Percentiles rank a stretch among this genome's conserved stretches.
phyloP scores from a whole-genome alignment of 2,329 filamentous ascomycete species.

The Cadophora malorum region DNA sequence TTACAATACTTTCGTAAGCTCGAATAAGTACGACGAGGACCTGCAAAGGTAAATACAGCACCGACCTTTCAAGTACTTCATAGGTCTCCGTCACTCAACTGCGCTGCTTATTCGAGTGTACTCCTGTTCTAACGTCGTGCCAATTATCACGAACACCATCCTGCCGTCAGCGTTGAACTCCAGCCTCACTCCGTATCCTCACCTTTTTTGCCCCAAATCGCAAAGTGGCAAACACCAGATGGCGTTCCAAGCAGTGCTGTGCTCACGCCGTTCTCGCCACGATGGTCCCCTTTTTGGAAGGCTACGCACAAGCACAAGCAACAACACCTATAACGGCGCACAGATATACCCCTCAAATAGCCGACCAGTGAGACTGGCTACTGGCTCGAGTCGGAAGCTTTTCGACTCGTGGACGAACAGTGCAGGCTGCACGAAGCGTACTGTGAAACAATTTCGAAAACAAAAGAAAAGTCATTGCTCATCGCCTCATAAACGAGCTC shows the following conservation, averaged over 20 bases:
- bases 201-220: not conserved
- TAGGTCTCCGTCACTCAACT: too few relatives aligned
- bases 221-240: not conserved
- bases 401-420: not conserved
- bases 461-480: not conserved
- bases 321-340: constrained; percentile 8
- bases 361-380: not conserved
- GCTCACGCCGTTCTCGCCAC: constrained; percentile 5
- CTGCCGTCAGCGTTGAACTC: not conserved
- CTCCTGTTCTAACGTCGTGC: too few relatives aligned
- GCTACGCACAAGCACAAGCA: not conserved
- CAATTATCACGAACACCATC: too few relatives aligned
- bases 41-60: too few relatives aligned
- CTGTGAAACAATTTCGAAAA: not conserved
- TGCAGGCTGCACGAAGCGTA: not conserved
- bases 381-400: not conserved
- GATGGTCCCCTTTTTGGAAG: not conserved
- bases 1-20: too few relatives aligned
- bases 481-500: too few relatives aligned
- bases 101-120: too few relatives aligned
- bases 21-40: too few relatives aligned
- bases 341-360: constrained; percentile 12
- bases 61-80: too few relatives aligned
- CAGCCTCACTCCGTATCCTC: not conserved
- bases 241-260: not conserved